A percentile compares a stretch with the other conserved stretches of the same genome.
Evolutionary conservation across 2,329 filamentous ascomycete genomes (phyloP).

Genomic region (Pyrenochaeta sp.): DNA sequence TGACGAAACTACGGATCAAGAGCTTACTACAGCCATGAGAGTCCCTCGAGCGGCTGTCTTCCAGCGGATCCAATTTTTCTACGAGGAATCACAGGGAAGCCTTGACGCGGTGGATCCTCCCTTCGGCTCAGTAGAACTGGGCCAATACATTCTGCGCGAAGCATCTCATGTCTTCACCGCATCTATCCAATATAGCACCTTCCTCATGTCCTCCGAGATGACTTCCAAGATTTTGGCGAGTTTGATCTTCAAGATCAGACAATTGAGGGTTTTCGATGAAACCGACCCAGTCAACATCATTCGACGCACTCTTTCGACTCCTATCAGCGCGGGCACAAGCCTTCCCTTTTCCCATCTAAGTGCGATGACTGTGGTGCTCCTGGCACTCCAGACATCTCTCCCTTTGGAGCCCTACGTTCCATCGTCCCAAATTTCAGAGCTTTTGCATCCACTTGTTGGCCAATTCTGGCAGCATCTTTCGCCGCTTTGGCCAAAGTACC

Average conservation of each 20-base stretch:
- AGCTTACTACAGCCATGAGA: constrained; percentile 9
- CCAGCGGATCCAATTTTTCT: constrained; percentile 41
- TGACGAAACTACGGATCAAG: constrained; percentile 12
- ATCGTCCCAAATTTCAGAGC: constrained; percentile 62
- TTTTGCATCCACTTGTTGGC: constrained; percentile 74
- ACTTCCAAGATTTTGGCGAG: constrained; percentile 45
- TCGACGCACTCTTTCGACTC: constrained; percentile 26
- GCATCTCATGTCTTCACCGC: constrained; percentile 35
- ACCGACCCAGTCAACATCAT: constrained; percentile 35
- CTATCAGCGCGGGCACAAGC: background rate
- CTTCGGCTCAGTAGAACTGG: constrained; percentile 34
- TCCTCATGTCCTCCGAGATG: constrained; percentile 32
- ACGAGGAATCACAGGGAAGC: constrained; percentile 47
- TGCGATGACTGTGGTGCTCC: constrained; percentile 43
- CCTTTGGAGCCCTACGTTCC: constrained; percentile 37
- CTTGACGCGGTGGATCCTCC: constrained; percentile 42
- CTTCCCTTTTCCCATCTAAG: constrained; percentile 40
- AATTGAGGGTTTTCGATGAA: constrained; percentile 35
- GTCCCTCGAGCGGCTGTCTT: constrained; percentile 16
- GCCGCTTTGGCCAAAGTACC: constrained; percentile 85
- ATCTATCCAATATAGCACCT: constrained; percentile 24
- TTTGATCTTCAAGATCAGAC: constrained; percentile 42
- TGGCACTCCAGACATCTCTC: constrained; percentile 41
- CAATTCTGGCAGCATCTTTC: constrained; percentile 84
- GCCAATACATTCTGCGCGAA: constrained; percentile 42